These are phyloP conservation scores for Colletotrichum cereale DNA, from an alignment of 2,329 filamentous ascomycete species.

Conservation along the genomic window DNA sequence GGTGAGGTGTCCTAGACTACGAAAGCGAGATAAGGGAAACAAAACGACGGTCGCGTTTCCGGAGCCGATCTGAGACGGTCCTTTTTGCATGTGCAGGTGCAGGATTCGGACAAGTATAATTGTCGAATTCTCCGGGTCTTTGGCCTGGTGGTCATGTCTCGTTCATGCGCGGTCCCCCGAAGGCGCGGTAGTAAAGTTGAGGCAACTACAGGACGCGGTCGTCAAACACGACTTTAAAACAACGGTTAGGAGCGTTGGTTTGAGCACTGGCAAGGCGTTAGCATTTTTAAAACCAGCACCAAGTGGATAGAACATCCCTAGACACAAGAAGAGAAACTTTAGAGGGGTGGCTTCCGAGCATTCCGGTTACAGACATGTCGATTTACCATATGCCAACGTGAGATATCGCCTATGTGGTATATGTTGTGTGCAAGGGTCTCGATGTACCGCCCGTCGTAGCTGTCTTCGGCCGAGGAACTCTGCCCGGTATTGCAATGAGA, in stretches of 20 bases:
- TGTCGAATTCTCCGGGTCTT: neutral
- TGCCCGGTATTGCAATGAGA: neutral
- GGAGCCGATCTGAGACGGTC: conserved; percentile 23
- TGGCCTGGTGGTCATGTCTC: conserved; percentile 7
- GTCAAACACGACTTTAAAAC: neutral
- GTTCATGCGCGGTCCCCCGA: conserved; percentile 19
- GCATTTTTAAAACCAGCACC: conserved; percentile 28
- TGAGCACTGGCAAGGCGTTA: conserved; percentile 32
- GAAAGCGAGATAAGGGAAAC: neutral
- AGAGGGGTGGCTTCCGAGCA: conserved; percentile 27
- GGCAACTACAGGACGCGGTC: neutral
- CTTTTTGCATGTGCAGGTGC: conserved; percentile 17
- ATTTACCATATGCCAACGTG: neutral
- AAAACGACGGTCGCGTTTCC: conserved; percentile 14
- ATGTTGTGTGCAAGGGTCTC: neutral
- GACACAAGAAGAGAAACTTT: conserved; percentile 26
- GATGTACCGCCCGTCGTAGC: neutral
- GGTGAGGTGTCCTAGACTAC: conserved; percentile 18
- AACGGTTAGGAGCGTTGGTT: conserved; percentile 12
- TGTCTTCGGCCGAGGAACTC: neutral
- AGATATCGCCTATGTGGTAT: neutral
- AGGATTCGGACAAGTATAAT: neutral
- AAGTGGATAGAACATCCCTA: conserved; percentile 24
- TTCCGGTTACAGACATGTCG: conserved; percentile 9
- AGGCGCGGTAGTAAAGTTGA: conserved; percentile 14